A percentile compares a stretch with the other conserved stretches of the same genome.
phyloP scores from a whole-genome alignment of 1,284 basidiomycete genomes.

The Rhodotorula sp. region DNA sequence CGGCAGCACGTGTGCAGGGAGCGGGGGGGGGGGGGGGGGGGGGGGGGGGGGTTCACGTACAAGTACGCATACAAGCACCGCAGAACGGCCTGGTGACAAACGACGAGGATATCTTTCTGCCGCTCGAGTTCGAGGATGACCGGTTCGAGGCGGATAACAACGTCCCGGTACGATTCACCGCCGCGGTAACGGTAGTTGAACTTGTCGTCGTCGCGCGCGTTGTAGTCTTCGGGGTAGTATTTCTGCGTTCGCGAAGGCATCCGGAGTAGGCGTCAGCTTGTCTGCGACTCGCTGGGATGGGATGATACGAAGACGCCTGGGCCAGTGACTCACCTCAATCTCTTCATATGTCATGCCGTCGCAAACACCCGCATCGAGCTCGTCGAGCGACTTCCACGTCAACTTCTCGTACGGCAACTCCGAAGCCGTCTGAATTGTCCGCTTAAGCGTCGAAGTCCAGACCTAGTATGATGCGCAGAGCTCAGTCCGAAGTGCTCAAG shows the following conservation, averaged over 20 bases:
- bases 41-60: constrained; percentile 56
- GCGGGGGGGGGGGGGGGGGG: no score
- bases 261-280: neutral
- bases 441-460: constrained; percentile 92
- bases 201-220: constrained; percentile 98
- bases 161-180: constrained; percentile 91
- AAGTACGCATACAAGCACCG: constrained; percentile 65
- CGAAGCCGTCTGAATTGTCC: constrained; percentile 88
- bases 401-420: constrained; percentile 82
- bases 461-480: constrained; percentile 55
- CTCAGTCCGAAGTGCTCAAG: neutral
- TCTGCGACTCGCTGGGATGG: neutral
- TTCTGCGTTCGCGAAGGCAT: constrained; percentile 55
- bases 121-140: constrained; percentile 99
- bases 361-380: constrained; percentile 97
- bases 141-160: constrained; percentile 67
- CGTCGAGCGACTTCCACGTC: constrained; percentile 98
- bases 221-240: constrained; percentile 96
- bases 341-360: constrained; percentile 99
- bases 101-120: constrained; percentile 93
- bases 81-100: constrained; percentile 94
- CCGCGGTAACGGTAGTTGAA: constrained; percentile 94
- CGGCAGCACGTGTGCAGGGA: no score
- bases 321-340: constrained; percentile 67
- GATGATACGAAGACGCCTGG: neutral